Base-by-base conservation (phyloP, 805 yeast genomes). In the Barnettozyma salicaria region DNA sequence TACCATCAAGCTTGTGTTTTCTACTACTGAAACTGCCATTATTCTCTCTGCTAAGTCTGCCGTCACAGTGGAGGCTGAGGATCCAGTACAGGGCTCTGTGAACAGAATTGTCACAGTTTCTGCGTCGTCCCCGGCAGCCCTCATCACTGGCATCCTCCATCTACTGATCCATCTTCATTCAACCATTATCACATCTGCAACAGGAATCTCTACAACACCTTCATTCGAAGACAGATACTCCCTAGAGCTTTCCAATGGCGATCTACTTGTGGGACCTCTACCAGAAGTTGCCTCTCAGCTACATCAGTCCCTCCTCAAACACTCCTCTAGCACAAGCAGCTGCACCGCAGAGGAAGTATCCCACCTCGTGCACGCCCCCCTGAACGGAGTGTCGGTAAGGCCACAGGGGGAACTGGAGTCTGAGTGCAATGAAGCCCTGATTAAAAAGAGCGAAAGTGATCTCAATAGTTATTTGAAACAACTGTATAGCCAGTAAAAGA, bases 371-470 rank as follows among this genome's bases (percentile, higher is more conserved):
- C n/a, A n/a, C n/a, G n/a, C n/a, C n/a, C n/a, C n/a, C n/a, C n/a
- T n/a, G n/a, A n/a, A n/a, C n/a, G n/a, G n/a, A n/a, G n/a, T n/a
- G n/a, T n/a, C n/a, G n/a, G n/a, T n/a, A n/a, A n/a, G n/a, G n/a
- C n/a, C n/a, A n/a, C n/a, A n/a, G n/a, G n/a, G n/a, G n/a, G n/a
- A n/a, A n/a, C n/a, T n/a, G n/a, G n/a, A n/a, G n/a, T n/a, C n/a
- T n/a, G n/a, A n/a, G n/a, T 17, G 30, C 5, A 42, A 44, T 23
- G 43, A 44, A 32, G 27, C 33, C 20, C 28, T 42, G 16, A 19
- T 49, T 5, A 36, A 39, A 2, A 32, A 34, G 34, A 43, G 47
- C 16, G 40, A 34, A 19, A 29, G 23, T 2, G 16, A 31, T 3
- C 42, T 32, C 21, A 19, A n/a, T n/a, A n/a, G n/a, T n/a, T n/a